Conservation (phyloP, 345 rosid species). For the Populus tremula region DNA sequence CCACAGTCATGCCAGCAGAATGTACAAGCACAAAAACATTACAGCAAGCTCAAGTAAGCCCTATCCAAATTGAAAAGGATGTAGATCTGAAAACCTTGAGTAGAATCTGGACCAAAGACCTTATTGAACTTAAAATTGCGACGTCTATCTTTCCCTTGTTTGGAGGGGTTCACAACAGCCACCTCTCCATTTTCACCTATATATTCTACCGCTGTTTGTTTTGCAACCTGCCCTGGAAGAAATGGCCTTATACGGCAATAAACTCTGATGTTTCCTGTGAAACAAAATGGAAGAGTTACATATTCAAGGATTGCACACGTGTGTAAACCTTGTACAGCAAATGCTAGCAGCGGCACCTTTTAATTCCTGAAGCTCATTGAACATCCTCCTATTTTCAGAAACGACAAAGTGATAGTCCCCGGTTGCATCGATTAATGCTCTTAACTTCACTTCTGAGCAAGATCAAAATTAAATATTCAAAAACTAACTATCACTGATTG, state of each 20-base stretch:
- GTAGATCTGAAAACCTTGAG: conserved; percentile 62
- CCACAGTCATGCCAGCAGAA: neutral
- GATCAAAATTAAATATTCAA: conserved; percentile 6
- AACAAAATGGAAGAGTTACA: conserved; percentile 10
- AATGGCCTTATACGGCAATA: conserved; percentile 83
- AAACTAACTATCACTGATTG: neutral
- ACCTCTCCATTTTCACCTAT: conserved; percentile 81
- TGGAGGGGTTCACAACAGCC: conserved; percentile 63
- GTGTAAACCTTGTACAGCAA: neutral
- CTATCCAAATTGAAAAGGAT: neutral
- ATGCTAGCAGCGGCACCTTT: conserved; percentile 50
- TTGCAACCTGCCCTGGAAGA: conserved; percentile 55
- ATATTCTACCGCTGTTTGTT: conserved; percentile 50
- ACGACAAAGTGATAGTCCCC: conserved; percentile 68
- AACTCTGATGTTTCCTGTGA: conserved; percentile 88
- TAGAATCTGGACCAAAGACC: conserved; percentile 62
- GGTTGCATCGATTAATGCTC: conserved; percentile 55
- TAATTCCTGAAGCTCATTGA: conserved; percentile 87
- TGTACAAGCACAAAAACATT: neutral
- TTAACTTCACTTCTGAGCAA: conserved; percentile 53
- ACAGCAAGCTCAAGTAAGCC: neutral
- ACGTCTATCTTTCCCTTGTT: conserved; percentile 70
- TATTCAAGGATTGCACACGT: neutral
- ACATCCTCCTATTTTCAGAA: conserved; percentile 73
- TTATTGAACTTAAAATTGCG: conserved; percentile 70